Base-by-base conservation (phyloP, 805 yeast genomes). In the Spathaspora hagerdaliae region DNA sequence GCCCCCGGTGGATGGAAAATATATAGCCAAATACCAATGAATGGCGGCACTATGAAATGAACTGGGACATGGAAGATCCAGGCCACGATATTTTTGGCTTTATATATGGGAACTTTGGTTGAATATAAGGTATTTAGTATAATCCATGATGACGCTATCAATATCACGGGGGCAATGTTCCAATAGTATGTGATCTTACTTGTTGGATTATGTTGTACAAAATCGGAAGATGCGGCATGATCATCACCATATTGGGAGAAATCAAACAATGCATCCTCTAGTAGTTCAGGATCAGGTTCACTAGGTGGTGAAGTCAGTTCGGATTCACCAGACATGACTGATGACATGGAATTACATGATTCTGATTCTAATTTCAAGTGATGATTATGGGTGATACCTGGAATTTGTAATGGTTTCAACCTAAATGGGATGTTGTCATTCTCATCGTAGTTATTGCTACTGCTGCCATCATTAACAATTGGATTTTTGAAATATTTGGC, bases 1-100 rank as follows among this genome's bases (percentile, higher is more conserved):
- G 80, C 77, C 0, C 85, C 87, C n/a, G 83, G 85, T 1, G 82
- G 73, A 43, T 82, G 86, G 70, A 82, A 83, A 9, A 82, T 74
- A 56, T 83, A 82, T 12, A 84, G 64, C 66, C 83, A 84, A 14
- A 79, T 71, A 1, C 83, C 79, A 0, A 85, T 79, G 49, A 82
- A 59, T 7, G 83, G 74, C 1, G 89, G 87, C 5, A 75, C 78
- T 26, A 78, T 68, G 35, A 83, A 69, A 59, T 84, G 89, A 34
- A 79, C 69, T 15, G 83, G 57, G 10, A 83, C 87, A 55, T 83
- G 82, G 32, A 79, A 77, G 38, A 74, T 59, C 85, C 87, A 81
- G 1, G 88, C 82, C 27, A 73, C 48, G 8, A 82, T 50, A 59
- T 83, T 87, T 51, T 75, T 74, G 11, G 60, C 52, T 7, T 73